Conservation (phyloP, 2,329 filamentous ascomycete genomes). For the Phaeoacremonium minimum region DNA sequence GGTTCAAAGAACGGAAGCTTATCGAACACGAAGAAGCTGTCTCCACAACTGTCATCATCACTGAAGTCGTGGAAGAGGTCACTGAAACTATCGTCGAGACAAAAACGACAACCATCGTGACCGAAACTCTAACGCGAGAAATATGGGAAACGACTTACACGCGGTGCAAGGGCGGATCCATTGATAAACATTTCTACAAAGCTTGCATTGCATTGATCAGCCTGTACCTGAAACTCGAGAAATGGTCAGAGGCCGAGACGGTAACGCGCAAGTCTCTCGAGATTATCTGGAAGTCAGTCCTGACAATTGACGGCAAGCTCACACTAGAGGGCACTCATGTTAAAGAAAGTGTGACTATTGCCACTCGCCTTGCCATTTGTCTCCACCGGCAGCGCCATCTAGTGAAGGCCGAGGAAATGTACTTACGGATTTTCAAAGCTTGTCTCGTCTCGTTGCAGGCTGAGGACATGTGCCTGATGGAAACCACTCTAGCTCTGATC, state of each 20-base stretch:
- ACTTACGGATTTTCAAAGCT: conserved; percentile 29
- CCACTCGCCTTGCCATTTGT: conserved; percentile 26
- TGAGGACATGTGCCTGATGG: conserved; percentile 21
- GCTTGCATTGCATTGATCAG: conserved; percentile 27
- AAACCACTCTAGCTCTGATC: conserved; percentile 22
- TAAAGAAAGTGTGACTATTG: conserved; percentile 25
- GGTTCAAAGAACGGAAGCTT: conserved; percentile 28
- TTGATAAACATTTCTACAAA: conserved; percentile 27
- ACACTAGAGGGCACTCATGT: conserved; percentile 23
- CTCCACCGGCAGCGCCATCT: conserved; percentile 27
- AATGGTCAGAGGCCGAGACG: conserved; percentile 29
- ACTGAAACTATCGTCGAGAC: conserved; percentile 24
- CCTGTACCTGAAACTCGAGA: conserved; percentile 21
- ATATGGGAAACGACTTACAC: conserved; percentile 28
- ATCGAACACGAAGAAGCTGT: conserved; percentile 24
- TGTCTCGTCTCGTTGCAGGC: conserved; percentile 22
- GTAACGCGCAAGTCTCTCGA: conserved; percentile 28
- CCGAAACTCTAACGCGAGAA: conserved; percentile 26
- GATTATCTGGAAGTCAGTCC: conserved; percentile 27
- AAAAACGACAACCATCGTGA: conserved; percentile 27
- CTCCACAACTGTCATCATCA: conserved; percentile 28
- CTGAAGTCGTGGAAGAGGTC: conserved; percentile 32
- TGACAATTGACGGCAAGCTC: conserved; percentile 21
- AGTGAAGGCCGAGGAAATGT: conserved; percentile 30
- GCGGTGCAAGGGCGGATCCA: conserved; percentile 26